Evolutionary conservation across 2,329 filamentous ascomycete species (phyloP), one percentile per base, ranked within the genome.

Genomic region (Fusarium pseudograminearum): DNA sequence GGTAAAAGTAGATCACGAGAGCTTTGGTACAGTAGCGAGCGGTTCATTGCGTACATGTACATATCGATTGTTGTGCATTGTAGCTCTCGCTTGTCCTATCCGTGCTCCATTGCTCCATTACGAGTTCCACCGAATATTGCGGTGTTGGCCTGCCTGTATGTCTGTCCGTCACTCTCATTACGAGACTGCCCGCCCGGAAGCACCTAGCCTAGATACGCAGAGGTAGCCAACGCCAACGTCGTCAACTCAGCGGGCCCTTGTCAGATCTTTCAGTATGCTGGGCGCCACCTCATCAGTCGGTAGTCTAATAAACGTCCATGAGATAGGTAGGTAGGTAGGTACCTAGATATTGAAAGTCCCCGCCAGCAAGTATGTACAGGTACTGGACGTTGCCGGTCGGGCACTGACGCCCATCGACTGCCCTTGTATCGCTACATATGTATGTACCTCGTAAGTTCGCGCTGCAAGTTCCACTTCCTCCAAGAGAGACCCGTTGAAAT

Each of bases 211-310:
- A 22, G 20, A 28, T 46, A 46, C 16, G 16, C 33, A 33, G 46
- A 50, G 31, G 47, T 61, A 57, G 34, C 44, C 50, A 65, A 52
- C 48, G 62, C 54, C 44, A 46, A 45, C 45, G 54, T 53, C 53
- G 50, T 46, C 61, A 65, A 52, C 47, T 44, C 66, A 51, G 61
- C 56, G 66, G 51, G 61, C 53, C 67, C 31, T 55, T 42, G 28
- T 48, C 36, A 16, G 41, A 18, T 48, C 40, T 52, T 57, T 62
- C 55, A 71, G 67, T 57, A 60, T 60, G 60, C 58, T 70, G 60
- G 57, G 45, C 68, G 68, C 68, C 69, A 71, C 69, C 54, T 65
- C 53, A 60, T 41, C 59, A 71, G 52, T 41, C 59, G 69, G 45
- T 4, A 61, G 60, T 36, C 58, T 57, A 33, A 70, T 30, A 30